A percentile compares a stretch with the other conserved stretches of the same genome.
Conservation (phyloP, 2,329 filamentous ascomycete species). For the Thelonectria olida region DNA sequence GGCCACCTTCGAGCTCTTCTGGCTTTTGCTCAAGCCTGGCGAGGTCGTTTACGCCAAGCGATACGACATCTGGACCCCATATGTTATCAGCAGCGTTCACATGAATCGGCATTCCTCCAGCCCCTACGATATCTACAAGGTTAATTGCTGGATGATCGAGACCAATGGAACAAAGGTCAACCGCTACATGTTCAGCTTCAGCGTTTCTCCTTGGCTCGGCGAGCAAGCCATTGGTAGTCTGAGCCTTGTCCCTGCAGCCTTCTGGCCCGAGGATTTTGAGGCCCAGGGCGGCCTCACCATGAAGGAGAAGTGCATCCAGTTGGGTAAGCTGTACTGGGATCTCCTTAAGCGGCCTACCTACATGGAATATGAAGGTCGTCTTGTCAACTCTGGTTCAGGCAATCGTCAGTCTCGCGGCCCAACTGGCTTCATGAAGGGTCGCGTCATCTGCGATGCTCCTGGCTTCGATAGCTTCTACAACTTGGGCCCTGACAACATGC, state of each 20-base stretch:
- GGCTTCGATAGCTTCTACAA: slow-evolving; percentile 50
- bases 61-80: slow-evolving; percentile 52
- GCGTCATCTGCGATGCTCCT: slow-evolving; percentile 55
- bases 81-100: slow-evolving; percentile 49
- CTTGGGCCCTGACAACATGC: slow-evolving; percentile 35
- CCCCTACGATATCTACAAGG: slow-evolving; percentile 32
- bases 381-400: slow-evolving; percentile 44
- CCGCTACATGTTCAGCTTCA: slow-evolving; percentile 50
- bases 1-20: slow-evolving; percentile 57
- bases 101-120: slow-evolving; percentile 19
- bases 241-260: slow-evolving; percentile 53
- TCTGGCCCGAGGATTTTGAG: slow-evolving; percentile 50
- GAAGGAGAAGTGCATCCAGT: slow-evolving; percentile 48
- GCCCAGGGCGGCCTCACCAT: slow-evolving; percentile 45
- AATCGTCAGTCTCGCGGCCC: slow-evolving; percentile 41
- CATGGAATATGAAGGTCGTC: slow-evolving; percentile 55
- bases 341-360: slow-evolving; percentile 56
- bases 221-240: slow-evolving; percentile 55
- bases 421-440: slow-evolving; percentile 50
- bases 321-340: slow-evolving; percentile 59
- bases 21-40: slow-evolving; percentile 57
- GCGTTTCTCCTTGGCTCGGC: slow-evolving; percentile 51
- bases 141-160: slow-evolving; percentile 56
- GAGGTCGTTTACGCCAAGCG: slow-evolving; percentile 54
- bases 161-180: slow-evolving; percentile 45